phyloP scores from a whole-genome alignment of 1,139 yeast species.

The Sugiyamaella castrensis region DNA sequence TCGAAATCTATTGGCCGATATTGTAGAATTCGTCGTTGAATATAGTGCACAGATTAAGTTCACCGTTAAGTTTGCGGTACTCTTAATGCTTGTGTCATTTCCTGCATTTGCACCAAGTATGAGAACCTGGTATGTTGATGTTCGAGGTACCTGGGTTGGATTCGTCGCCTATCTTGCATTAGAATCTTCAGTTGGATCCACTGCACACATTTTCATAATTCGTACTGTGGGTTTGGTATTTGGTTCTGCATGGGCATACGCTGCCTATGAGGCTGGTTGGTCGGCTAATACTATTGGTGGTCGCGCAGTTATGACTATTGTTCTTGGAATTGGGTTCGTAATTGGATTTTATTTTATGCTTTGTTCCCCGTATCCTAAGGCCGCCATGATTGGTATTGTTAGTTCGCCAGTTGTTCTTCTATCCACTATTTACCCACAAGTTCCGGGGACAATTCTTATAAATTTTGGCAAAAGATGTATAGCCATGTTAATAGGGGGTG shows the following conservation, averaged over 20 bases:
- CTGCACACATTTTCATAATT: conserved; percentile 45
- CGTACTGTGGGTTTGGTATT: conserved; percentile 47
- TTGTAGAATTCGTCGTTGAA: conserved; percentile 12
- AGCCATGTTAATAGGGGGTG: conserved; percentile 51
- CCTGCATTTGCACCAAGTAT: conserved; percentile 48
- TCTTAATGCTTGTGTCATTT: conserved; percentile 46
- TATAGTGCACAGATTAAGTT: conserved; percentile 28
- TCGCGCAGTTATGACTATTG: conserved; percentile 44
- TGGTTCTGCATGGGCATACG: conserved; percentile 51
- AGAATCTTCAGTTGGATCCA: conserved; percentile 52
- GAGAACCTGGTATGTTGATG: conserved; percentile 45
- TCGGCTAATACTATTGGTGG: conserved; percentile 36
- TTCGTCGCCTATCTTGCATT: conserved; percentile 49
- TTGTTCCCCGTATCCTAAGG: conserved; percentile 48
- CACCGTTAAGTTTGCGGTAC: conserved; percentile 46
- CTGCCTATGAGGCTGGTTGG: conserved; percentile 44
- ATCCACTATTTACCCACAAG: conserved; percentile 43
- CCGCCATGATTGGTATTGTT: conserved; percentile 49
- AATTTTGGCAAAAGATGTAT: conserved; percentile 50
- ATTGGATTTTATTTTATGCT: conserved; percentile 46
- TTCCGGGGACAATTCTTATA: conserved; percentile 43
- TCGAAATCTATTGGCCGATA: conserved; percentile 11
- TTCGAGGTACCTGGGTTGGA: conserved; percentile 52
- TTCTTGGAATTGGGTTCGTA: conserved; percentile 44
- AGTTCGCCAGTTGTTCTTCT: conserved; percentile 46